phyloP scores from a whole-genome alignment of 768 basidiomycete species.

The Lactarius hatsudake region DNA sequence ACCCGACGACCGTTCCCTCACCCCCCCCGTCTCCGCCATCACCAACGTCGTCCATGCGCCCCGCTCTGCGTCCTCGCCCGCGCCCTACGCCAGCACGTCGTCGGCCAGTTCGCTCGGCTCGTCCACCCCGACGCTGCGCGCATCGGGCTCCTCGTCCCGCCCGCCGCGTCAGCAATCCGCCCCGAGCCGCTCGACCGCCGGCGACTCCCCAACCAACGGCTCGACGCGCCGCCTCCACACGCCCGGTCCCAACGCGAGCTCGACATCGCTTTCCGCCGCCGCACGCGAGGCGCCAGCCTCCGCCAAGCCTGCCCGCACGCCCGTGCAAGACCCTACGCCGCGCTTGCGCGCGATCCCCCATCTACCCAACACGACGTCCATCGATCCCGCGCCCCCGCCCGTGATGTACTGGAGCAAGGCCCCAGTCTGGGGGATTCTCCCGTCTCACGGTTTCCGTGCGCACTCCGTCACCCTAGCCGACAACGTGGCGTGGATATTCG shows the following conservation, averaged over 20 bases:
- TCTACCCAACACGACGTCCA: slow-evolving; percentile 60
- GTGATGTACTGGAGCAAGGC: slow-evolving; percentile 86
- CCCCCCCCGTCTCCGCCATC: slow-evolving; percentile 19
- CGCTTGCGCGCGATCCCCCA: slow-evolving; percentile 51
- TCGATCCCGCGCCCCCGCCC: slow-evolving; percentile 61
- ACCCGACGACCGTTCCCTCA: slow-evolving; percentile 19
- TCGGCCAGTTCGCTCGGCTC: slow-evolving; percentile 13
- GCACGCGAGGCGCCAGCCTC: slow-evolving; percentile 29
- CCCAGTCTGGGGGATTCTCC: slow-evolving; percentile 69
- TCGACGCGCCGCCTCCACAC: slow-evolving; percentile 20
- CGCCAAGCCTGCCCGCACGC: slow-evolving; percentile 11
- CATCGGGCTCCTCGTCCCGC: slow-evolving; percentile 9
- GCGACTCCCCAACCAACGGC: slow-evolving; percentile 17
- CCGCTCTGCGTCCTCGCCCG: slow-evolving; percentile 7
- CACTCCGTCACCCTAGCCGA: slow-evolving; percentile 86
- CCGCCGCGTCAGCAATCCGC: slow-evolving; percentile 6
- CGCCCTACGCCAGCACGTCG: slow-evolving; percentile 14
- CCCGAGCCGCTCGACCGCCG: slow-evolving; percentile 16
- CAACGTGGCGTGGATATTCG: slow-evolving; percentile 80
- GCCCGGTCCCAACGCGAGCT: slow-evolving; percentile 19
- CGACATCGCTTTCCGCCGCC: slow-evolving; percentile 24
- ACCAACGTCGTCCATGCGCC: background rate
- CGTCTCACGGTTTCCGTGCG: slow-evolving; percentile 69
- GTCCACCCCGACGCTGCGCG: slow-evolving; percentile 18
- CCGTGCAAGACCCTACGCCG: slow-evolving; percentile 30